Percentiles rank a stretch among this genome's conserved stretches.
These are phyloP conservation scores for Claviceps arundinis DNA, from an alignment of 2,329 filamentous ascomycete genomes.

Conservation along the genomic window DNA sequence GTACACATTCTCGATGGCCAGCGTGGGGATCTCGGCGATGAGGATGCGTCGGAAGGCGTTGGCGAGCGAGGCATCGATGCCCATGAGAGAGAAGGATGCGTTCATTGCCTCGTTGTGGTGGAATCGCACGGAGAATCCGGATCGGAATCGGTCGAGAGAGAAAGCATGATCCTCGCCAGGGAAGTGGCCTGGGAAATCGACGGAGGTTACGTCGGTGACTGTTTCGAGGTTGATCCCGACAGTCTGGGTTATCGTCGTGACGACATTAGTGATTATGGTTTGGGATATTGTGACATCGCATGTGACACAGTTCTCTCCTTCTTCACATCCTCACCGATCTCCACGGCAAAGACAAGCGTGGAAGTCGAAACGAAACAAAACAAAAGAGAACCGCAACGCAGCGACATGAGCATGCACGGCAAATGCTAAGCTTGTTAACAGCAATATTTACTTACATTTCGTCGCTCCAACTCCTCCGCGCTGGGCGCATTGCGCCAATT, in stretches of 20 bases:
- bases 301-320: too few species aligned
- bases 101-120: conserved; percentile 70
- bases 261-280: not conserved
- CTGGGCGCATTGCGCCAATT: conserved; percentile 26
- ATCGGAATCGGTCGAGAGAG: conserved; percentile 58
- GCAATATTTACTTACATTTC: conserved; percentile 36
- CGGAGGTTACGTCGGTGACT: conserved; percentile 76
- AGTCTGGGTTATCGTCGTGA: conserved; percentile 37
- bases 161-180: conserved; percentile 78
- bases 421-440: not conserved
- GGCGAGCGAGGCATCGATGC: conserved; percentile 81
- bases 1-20: conserved; percentile 89
- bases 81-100: conserved; percentile 79
- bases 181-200: conserved; percentile 84
- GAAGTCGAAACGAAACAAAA: not conserved
- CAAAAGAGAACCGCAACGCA: not conserved
- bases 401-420: not conserved
- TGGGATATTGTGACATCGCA: too few species aligned
- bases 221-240: conserved; percentile 83
- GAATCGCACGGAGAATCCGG: conserved; percentile 63
- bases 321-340: not conserved
- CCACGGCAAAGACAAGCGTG: not conserved
- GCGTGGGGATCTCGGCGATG: conserved; percentile 82
- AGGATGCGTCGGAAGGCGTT: conserved; percentile 97
- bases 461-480: conserved; percentile 44